A percentile compares a stretch with the other conserved stretches of the same genome.
Evolutionary conservation across 108 stramenopile genomes (phyloP).

Genomic region (Skeletonema potamos): DNA sequence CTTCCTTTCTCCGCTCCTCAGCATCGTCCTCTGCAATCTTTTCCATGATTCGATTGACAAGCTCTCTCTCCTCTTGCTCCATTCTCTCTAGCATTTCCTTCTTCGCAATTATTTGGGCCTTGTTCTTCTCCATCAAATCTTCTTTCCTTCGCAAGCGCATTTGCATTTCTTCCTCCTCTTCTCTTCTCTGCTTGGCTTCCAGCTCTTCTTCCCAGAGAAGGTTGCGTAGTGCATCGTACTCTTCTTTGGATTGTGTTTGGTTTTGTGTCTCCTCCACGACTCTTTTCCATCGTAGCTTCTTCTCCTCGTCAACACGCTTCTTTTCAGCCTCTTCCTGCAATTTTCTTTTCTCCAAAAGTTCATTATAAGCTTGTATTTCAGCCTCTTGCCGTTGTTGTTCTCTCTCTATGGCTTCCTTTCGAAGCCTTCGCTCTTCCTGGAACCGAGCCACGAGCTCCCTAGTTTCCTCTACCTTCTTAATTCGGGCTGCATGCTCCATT

Average conservation of each 20-base stretch:
- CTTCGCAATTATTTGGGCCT: constrained; percentile 47
- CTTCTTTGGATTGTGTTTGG: constrained; percentile 49
- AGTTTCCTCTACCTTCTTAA: constrained; percentile 60
- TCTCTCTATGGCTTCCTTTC: constrained; percentile 27
- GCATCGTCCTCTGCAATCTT: constrained; percentile 65
- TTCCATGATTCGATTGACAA: constrained; percentile 58
- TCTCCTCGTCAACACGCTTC: constrained; percentile 46
- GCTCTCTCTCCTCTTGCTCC: constrained; percentile 59
- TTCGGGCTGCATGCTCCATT: constrained; percentile 41
- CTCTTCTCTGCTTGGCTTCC: constrained; percentile 48
- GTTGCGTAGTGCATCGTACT: constrained; percentile 54
- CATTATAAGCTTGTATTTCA: constrained; percentile 55
- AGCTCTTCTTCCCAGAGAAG: constrained; percentile 75
- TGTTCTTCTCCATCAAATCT: constrained; percentile 57
- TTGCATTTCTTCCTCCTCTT: constrained; percentile 50
- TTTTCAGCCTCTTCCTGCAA: constrained; percentile 43
- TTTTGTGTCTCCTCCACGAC: constrained; percentile 57
- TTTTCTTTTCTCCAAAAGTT: constrained; percentile 44
- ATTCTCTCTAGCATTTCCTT: constrained; percentile 56
- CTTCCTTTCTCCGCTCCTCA: constrained; percentile 45
- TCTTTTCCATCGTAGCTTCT: constrained; percentile 46
- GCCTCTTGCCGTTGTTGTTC: constrained; percentile 53
- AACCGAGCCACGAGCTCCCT: constrained; percentile 40
- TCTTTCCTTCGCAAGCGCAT: constrained; percentile 39
- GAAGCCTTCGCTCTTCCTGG: constrained; percentile 43